Percentiles rank a stretch among this genome's conserved stretches.
Conservation (phyloP, 345 rosid genomes). For the Excoecaria cochinchinensis region DNA sequence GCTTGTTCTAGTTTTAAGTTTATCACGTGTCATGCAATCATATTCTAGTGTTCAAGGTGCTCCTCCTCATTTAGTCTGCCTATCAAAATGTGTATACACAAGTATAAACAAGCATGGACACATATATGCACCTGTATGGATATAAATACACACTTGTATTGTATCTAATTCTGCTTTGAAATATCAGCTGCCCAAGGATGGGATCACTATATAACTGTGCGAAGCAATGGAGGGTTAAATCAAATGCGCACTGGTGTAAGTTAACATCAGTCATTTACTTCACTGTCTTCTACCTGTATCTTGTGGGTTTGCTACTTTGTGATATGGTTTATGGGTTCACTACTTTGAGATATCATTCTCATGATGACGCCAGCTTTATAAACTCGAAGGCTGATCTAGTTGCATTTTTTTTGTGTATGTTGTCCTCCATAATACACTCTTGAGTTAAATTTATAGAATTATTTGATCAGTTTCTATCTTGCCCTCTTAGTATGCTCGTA, state of each 20-base stretch:
- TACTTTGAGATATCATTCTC: neutral
- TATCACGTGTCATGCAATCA: neutral
- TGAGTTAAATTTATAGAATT: too few species aligned
- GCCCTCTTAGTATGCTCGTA: too few species aligned
- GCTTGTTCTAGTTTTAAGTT: neutral
- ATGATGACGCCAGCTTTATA: too few species aligned
- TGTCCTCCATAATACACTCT: too few species aligned
- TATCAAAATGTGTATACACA: neutral
- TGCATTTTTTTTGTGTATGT: neutral
- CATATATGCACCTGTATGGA: neutral
- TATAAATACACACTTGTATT: neutral
- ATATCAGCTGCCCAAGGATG: slow-evolving; percentile 52
- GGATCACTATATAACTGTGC: slow-evolving; percentile 67
- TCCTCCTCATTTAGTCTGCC: neutral
- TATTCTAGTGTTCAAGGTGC: neutral
- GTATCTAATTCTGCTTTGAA: slow-evolving; percentile 9
- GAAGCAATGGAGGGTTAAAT: slow-evolving; percentile 92
- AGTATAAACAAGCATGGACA: neutral
- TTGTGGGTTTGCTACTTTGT: neutral
- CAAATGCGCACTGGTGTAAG: slow-evolving; percentile 99
- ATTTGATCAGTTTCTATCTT: too few species aligned
- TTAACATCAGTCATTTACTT: slow-evolving; percentile 8
- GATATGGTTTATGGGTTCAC: neutral
- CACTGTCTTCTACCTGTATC: neutral
- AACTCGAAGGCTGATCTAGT: neutral